A percentile compares a stretch with the other conserved stretches of the same genome.
phyloP scores from a whole-genome alignment of 768 basidiomycete species.

The Postia placenta region DNA sequence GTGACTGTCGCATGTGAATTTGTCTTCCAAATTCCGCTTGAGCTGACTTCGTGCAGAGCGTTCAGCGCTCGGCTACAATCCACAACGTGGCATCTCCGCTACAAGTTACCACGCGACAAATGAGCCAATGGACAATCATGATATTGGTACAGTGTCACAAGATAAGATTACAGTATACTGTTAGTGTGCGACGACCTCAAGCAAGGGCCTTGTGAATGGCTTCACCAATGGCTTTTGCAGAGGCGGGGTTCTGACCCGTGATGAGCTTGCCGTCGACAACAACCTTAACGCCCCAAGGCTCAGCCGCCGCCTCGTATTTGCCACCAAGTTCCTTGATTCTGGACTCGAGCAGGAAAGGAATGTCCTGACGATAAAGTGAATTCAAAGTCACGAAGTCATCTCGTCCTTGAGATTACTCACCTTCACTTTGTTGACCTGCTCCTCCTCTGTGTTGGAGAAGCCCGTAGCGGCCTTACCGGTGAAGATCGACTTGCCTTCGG shows the following conservation, averaged over 20 bases:
- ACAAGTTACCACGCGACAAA: no score
- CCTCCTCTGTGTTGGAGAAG: slow-evolving; percentile 71
- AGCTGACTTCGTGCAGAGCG: no score
- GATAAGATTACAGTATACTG: background rate
- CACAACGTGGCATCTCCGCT: no score
- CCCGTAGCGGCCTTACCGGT: slow-evolving; percentile 51
- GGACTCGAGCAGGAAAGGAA: slow-evolving; percentile 72
- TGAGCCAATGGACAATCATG: background rate
- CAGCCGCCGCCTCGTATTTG: slow-evolving; percentile 49
- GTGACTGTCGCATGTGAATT: background rate
- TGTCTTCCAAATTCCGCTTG: background rate
- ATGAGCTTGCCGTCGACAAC: slow-evolving; percentile 53
- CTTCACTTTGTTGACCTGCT: slow-evolving; percentile 36
- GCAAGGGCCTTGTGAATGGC: slow-evolving; percentile 42
- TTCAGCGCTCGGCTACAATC: no score
- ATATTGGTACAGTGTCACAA: background rate
- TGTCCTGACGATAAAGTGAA: slow-evolving; percentile 30
- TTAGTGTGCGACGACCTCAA: background rate
- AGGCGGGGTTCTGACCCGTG: slow-evolving; percentile 74
- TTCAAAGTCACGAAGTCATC: no score
- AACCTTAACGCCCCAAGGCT: slow-evolving; percentile 55
- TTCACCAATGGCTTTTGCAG: slow-evolving; percentile 50
- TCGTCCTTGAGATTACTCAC: slow-evolving; percentile 28
- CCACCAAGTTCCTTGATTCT: slow-evolving; percentile 62
- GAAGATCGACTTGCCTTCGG: slow-evolving; percentile 59